phyloP scores from a whole-genome alignment of 2,329 filamentous ascomycete genomes.

The Aspergillus tanneri region DNA sequence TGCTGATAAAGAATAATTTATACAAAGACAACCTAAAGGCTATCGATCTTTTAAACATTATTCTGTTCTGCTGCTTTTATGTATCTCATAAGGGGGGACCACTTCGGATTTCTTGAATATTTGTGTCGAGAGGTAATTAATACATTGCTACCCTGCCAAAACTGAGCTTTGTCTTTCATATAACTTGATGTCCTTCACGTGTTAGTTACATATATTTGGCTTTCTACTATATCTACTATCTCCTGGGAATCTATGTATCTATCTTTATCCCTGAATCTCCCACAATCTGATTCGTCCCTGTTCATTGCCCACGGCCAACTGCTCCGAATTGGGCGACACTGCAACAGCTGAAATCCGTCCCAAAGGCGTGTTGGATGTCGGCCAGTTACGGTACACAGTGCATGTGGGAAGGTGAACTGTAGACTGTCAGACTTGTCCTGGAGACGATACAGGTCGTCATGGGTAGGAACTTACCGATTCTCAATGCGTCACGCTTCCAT shows the following conservation, averaged over 20 bases:
- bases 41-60: too few species aligned
- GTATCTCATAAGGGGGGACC: too few species aligned
- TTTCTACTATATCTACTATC: not conserved
- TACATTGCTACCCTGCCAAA: too few species aligned
- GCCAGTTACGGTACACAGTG: conserved; percentile 96
- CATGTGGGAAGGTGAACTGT: conserved; percentile 82
- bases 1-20: too few species aligned
- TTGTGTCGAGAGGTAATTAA: too few species aligned
- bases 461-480: conserved; percentile 57
- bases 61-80: too few species aligned
- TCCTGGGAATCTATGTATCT: not conserved
- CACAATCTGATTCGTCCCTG: conserved; percentile 83
- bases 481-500: conserved; percentile 84
- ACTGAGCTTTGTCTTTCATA: too few species aligned
- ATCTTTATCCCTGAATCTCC: conserved; percentile 70
- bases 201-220: not conserved
- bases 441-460: not conserved
- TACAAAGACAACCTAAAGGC: too few species aligned
- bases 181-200: too few species aligned
- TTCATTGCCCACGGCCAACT: conserved; percentile 86
- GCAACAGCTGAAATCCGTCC: conserved; percentile 77
- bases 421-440: conserved; percentile 4
- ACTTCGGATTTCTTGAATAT: too few species aligned
- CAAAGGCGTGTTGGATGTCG: conserved; percentile 82
- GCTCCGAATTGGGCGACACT: conserved; percentile 63